Conservation (phyloP, 202 grass and related monocot species). For the Carex arenaria region DNA sequence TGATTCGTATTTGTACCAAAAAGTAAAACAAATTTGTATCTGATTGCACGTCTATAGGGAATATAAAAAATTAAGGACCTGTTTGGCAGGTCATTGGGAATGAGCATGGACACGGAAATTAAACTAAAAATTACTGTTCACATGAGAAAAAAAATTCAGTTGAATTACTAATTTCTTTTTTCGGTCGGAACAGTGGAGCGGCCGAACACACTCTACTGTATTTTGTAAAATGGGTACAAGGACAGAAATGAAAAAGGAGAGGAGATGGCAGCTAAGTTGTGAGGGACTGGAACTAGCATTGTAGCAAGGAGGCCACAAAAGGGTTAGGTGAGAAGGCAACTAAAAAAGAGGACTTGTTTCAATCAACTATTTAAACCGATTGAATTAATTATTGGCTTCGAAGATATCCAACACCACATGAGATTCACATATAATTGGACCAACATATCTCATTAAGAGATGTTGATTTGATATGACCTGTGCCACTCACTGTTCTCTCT, state of each 20-base stretch:
- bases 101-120: too few species aligned
- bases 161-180: too few species aligned
- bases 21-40: too few species aligned
- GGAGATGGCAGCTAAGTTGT: background rate
- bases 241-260: background rate
- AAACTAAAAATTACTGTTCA: too few species aligned
- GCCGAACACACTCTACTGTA: too few species aligned
- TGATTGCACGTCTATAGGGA: too few species aligned
- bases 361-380: background rate
- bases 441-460: background rate
- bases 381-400: slow-evolving; percentile 3
- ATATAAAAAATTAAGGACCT: too few species aligned
- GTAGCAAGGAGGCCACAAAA: background rate
- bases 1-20: too few species aligned
- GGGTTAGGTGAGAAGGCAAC: background rate
- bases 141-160: too few species aligned
- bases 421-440: slow-evolving; percentile 8
- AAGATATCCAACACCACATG: slow-evolving; percentile 25
- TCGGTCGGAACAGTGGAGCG: too few species aligned
- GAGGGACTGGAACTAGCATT: background rate
- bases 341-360: slow-evolving; percentile 2
- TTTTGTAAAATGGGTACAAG: too few species aligned
- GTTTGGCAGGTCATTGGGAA: too few species aligned
- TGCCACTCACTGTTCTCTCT: background rate
- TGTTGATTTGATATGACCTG: slow-evolving; percentile 6